Percentiles rank a stretch among this genome's conserved stretches.
Evolutionary conservation across 2,329 filamentous ascomycete genomes (phyloP).

Genomic region (Alternaria atra): DNA sequence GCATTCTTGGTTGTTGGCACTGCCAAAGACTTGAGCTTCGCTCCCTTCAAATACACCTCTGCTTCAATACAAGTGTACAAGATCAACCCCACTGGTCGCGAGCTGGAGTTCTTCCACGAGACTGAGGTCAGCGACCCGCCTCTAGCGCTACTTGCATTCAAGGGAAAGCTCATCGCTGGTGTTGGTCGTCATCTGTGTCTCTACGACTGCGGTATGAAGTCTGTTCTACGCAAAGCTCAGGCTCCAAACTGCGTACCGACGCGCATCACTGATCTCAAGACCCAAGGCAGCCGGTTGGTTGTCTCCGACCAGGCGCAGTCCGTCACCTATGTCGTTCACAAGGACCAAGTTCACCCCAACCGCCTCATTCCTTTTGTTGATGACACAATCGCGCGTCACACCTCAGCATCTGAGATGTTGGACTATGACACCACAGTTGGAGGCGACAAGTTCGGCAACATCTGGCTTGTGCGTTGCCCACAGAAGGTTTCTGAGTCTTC

Average conservation of each 20-base stretch:
- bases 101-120: constrained; percentile 95
- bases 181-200: constrained; percentile 83
- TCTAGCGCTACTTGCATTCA: constrained; percentile 89
- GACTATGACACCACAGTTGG: constrained; percentile 97
- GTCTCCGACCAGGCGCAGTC: constrained; percentile 94
- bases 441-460: constrained; percentile 96
- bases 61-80: constrained; percentile 94
- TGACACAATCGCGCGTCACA: constrained; percentile 89
- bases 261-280: constrained; percentile 87
- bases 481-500: constrained; percentile 86
- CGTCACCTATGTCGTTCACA: constrained; percentile 92
- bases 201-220: constrained; percentile 92
- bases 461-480: constrained; percentile 91
- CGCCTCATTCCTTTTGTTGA: constrained; percentile 92
- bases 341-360: constrained; percentile 78
- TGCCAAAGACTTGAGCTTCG: constrained; percentile 85
- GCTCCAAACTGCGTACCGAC: constrained; percentile 75
- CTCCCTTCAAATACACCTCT: constrained; percentile 73
- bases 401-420: constrained; percentile 89
- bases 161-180: constrained; percentile 87
- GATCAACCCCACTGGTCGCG: constrained; percentile 84
- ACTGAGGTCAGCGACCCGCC: constrained; percentile 91
- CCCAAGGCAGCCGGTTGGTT: constrained; percentile 88
- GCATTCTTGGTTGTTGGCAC: constrained; percentile 93
- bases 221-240: constrained; percentile 91